Base-by-base conservation (phyloP, 2,329 filamentous ascomycete species). In the Colletotrichum nymphaeae region DNA sequence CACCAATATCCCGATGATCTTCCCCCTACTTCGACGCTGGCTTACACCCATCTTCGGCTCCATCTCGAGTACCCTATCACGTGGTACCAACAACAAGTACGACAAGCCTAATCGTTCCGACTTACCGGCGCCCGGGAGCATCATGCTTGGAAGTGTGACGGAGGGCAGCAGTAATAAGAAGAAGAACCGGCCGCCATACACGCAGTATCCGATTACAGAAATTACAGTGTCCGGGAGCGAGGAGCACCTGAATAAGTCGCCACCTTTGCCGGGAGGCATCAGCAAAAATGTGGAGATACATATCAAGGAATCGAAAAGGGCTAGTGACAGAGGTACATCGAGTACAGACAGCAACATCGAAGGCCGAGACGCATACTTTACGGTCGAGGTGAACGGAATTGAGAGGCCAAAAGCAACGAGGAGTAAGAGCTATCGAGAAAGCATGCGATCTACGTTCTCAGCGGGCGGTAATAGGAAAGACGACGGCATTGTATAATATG, bases 1-100 rank as follows among this genome's bases (percentile, higher is more conserved):
- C 1, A 68, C 73, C 28, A 76, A 76, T n/a, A n/a, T 75, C 22
- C 75, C 74, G 0, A 72, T 76, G 67, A 70, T 74, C 37, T 76
- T 73, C 30, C 66, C 57, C 7, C 53, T 71, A 8, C 2, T 75
- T 2, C 63, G 74, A 14, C 60, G 49, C 28, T 72, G 70, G 67
- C 46, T 74, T 19, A 72, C 24, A 16, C 74, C 74, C 42, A 7
- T 74, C 37, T 59, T 73, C 12, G 67, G 71, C 35, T 57, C 67
- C 28, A 58, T 72, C 11, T 58, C 35, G 6, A 63, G 22, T 53
- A 72, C 64, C n/a, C 26, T 72, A 19, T 58, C 64, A 24, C 59
- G 60, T 8, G 53, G 46, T 6, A 72, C 59, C n/a, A 63, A 28
- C 16, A 67, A 71, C 35, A 71, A 24, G 14, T 70, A 73, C 67